Base-by-base conservation (phyloP, 176 grass and related monocot species). In the Carex myosuroides region DNA sequence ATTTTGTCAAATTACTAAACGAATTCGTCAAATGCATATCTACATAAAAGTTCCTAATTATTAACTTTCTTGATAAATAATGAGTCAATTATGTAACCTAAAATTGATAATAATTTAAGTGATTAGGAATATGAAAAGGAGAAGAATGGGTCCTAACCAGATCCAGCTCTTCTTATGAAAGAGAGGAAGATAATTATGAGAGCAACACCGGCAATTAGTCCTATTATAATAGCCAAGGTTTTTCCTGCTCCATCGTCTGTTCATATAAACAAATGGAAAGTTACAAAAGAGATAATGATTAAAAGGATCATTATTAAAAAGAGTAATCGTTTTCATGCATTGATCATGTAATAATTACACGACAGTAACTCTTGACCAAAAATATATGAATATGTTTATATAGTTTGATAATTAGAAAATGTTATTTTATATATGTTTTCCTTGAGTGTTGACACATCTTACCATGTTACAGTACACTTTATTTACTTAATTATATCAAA, bases 91-190 rank as follows among this genome's bases (percentile, higher is more conserved):
- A 75, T 62, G 21, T 61, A 60, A 85, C 37, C 17, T 59, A 62
- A 74, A 52, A 1, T 53, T 52, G 37, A 10, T 30, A 29, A 54
- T 75, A 54, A 54, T 70, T 70, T 11, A 74, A 75, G 4, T 53
- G 44, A 11, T 50, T 29, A 14, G 12, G 21, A 75, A 71, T 10
- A 39, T 33, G 14, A 74, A 32, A 35, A 83, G 37, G 48, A 72
- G 21, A 50, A 64, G 80, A 63, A 80, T 75, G 67, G 75, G n/a
- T 58, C 48, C 73, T 65, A 35, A 69, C 69, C 79, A 24, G 61
- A 58, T 77, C 86, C 86, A 59, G 80, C 70, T 84, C 52, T 88
- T 79, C 81, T 88, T 1, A 88, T 50, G 81, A 88, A 88, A 66
- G 80, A 66, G 20, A 79, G 8, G 42, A 88, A 84, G 8, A 78